Evolutionary conservation across 2,329 filamentous ascomycete genomes (phyloP).

Genomic region (Aspergillus alliaceus): DNA sequence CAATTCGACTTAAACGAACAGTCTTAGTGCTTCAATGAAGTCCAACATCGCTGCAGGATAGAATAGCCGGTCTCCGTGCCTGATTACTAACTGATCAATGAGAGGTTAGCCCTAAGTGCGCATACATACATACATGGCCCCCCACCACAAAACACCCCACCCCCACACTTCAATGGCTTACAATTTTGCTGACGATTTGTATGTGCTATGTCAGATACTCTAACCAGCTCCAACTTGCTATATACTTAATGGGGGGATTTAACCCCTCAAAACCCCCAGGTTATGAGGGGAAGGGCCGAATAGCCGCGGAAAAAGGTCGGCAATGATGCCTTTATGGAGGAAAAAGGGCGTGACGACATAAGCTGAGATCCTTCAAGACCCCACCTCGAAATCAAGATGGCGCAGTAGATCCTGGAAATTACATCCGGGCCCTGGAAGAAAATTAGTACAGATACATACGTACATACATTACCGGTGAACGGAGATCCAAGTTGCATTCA

Average conservation of each 20-base stretch:
- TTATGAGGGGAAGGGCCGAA: neutral
- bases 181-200: neutral
- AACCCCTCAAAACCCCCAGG: neutral
- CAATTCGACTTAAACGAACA: neutral
- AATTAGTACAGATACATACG: neutral
- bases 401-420: neutral
- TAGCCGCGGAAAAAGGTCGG: neutral
- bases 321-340: neutral
- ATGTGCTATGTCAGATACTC: too few species aligned
- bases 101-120: neutral
- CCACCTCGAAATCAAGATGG: neutral
- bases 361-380: neutral
- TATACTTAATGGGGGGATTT: neutral
- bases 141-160: neutral
- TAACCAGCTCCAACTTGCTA: neutral
- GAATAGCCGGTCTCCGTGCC: neutral
- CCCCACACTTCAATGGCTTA: neutral
- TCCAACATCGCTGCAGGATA: neutral
- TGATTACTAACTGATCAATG: neutral
- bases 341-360: neutral
- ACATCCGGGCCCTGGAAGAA: neutral
- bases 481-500: neutral
- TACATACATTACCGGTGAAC: neutral
- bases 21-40: too few species aligned
- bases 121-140: neutral